These are phyloP conservation scores for Paramarasmius palmivorus DNA, from an alignment of 1,284 basidiomycete species.

Conservation along the genomic window DNA sequence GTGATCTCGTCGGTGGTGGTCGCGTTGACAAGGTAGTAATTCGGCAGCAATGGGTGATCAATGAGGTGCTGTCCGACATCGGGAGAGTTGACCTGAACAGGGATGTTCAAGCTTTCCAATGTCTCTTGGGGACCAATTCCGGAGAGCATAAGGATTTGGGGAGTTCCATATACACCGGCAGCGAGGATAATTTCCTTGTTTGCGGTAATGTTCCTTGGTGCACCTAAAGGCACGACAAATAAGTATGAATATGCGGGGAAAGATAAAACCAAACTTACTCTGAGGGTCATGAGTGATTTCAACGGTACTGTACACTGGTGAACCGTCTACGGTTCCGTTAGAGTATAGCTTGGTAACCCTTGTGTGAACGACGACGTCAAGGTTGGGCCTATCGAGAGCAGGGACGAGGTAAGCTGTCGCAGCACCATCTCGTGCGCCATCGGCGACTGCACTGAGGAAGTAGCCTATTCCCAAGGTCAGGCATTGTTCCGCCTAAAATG, in stretches of 20 bases:
- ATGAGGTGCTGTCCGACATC: conserved; percentile 35
- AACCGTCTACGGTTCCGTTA: background rate
- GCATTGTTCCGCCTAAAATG: too few species aligned
- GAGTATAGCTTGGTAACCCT: conserved; percentile 17
- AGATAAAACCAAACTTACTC: conserved; percentile 7
- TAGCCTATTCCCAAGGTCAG: conserved; percentile 18
- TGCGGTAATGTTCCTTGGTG: conserved; percentile 16
- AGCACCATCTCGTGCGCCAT: conserved; percentile 20
- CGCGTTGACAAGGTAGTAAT: conserved; percentile 22
- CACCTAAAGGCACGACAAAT: background rate
- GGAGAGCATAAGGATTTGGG: conserved; percentile 36
- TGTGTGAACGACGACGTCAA: conserved; percentile 22
- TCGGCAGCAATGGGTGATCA: conserved; percentile 28
- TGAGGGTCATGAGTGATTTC: conserved; percentile 12
- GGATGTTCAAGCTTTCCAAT: conserved; percentile 27
- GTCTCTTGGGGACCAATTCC: conserved; percentile 35
- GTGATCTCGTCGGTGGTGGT: conserved; percentile 24
- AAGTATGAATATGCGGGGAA: background rate
- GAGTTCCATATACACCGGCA: conserved; percentile 31
- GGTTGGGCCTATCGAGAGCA: conserved; percentile 17
- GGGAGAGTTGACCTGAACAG: conserved; percentile 20
- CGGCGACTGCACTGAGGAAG: conserved; percentile 18
- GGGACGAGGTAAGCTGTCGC: conserved; percentile 23
- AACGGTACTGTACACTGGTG: background rate
- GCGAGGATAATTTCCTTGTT: conserved; percentile 35